Evolutionary conservation across 1,139 yeast species (phyloP).

Genomic region (Kodamaea plutei): DNA sequence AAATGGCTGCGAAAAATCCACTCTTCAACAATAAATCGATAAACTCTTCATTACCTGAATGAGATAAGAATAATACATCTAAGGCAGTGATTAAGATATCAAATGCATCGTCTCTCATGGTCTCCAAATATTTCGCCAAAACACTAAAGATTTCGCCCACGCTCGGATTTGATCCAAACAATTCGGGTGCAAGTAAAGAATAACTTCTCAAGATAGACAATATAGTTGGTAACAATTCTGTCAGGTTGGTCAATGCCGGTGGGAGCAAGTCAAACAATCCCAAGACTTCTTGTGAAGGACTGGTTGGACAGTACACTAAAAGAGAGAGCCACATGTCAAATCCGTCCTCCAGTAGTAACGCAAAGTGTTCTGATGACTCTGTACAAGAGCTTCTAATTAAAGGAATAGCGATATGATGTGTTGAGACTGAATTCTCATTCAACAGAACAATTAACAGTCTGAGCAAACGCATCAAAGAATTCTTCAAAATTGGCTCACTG

Average conservation of each 20-base stretch:
- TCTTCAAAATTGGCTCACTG: slow-evolving; percentile 65
- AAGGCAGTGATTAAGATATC: slow-evolving; percentile 53
- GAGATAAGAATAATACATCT: slow-evolving; percentile 50
- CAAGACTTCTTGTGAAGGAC: slow-evolving; percentile 30
- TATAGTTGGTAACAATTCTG: slow-evolving; percentile 72
- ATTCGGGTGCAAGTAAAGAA: slow-evolving; percentile 50
- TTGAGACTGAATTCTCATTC: slow-evolving; percentile 52
- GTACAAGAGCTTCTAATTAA: slow-evolving; percentile 61
- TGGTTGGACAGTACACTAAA: slow-evolving; percentile 51
- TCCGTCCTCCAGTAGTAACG: slow-evolving; percentile 80
- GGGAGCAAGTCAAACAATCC: slow-evolving; percentile 44
- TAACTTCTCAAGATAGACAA: slow-evolving; percentile 72
- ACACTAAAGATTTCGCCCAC: slow-evolving; percentile 43
- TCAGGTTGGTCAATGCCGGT: slow-evolving; percentile 53
- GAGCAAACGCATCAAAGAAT: slow-evolving; percentile 65
- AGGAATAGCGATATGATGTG: slow-evolving; percentile 66
- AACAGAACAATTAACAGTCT: slow-evolving; percentile 63
- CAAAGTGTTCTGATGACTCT: slow-evolving; percentile 54
- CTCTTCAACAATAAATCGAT: slow-evolving; percentile 38
- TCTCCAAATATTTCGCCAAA: slow-evolving; percentile 52
- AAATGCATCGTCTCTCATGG: slow-evolving; percentile 69
- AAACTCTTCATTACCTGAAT: slow-evolving; percentile 24
- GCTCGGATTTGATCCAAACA: slow-evolving; percentile 27
- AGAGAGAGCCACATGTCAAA: slow-evolving; percentile 77
- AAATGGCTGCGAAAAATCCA: slow-evolving; percentile 44